A percentile compares a stretch with the other conserved stretches of the same genome.
These are phyloP conservation scores for Aciculosporium take DNA, from an alignment of 2,329 filamentous ascomycete genomes.

Conservation along the genomic window DNA sequence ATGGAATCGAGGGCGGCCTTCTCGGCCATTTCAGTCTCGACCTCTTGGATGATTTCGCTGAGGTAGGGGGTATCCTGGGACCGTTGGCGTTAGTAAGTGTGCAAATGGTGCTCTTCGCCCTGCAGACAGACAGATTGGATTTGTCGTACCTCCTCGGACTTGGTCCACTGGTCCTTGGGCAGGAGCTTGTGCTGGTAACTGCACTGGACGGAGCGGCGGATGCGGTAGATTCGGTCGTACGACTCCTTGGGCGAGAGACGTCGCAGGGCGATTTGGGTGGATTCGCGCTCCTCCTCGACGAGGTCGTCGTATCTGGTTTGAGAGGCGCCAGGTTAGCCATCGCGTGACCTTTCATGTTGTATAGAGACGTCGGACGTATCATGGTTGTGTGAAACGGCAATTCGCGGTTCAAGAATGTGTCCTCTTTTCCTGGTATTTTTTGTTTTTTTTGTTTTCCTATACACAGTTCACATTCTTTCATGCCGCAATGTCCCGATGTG, in stretches of 20 bases:
- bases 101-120: not conserved
- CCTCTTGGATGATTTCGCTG: constrained; percentile 34
- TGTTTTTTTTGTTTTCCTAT: not conserved
- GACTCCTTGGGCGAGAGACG: constrained; percentile 79
- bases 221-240: constrained; percentile 95
- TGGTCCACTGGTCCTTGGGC: constrained; percentile 47
- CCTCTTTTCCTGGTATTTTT: too few relatives aligned
- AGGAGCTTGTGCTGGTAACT: constrained; percentile 50
- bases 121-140: too few relatives aligned
- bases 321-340: constrained; percentile 12
- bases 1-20: constrained; percentile 37
- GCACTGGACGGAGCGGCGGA: constrained; percentile 84
- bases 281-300: constrained; percentile 81
- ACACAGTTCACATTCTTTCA: not conserved
- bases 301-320: constrained; percentile 80
- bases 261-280: constrained; percentile 75
- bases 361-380: not conserved
- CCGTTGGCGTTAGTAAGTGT: not conserved
- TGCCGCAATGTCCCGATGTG: not conserved
- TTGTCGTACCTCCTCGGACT: constrained; percentile 33
- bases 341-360: not conserved
- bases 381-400: too few relatives aligned
- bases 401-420: too few relatives aligned
- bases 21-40: constrained; percentile 37
- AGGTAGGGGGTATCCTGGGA: constrained; percentile 40